Base-by-base conservation (phyloP, 169 alveolate genomes). In the Fabrea salina region DNA sequence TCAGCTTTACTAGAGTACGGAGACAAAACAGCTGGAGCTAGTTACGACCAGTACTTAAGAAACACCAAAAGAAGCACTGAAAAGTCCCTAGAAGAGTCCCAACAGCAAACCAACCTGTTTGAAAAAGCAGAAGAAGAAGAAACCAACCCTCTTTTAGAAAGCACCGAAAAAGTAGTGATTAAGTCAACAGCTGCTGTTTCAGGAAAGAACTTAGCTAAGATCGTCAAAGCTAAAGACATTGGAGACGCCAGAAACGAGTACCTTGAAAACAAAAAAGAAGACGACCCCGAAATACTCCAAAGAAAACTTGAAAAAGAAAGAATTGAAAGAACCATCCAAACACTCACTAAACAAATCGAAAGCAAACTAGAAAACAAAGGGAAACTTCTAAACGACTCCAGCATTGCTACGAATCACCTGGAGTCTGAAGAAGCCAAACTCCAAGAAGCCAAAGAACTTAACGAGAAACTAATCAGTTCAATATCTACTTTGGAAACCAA, bases 1-100 rank as follows among this genome's bases (percentile, higher is more conserved):
- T 30, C 85, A 5, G 85, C 88, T 5, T 74, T 86, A 7, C 57
- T 85, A 47, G 91, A 86, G 59, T 86, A 75, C 70, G 85, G 85
- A 71, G 91, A 86, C 57, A 35, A 44, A 0, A 67, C 82, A 8
- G 87, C 91, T 16, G 37, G 40, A 7, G 16, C 22, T 22, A 19
- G 66, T 27, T 70, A 70, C 49, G 30, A 70, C 22, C n/a, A 70
- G 2, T 64, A 32, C 54, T 19, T 64, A 40, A 64, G 41, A 51
- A 51, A 51, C 27, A 22, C 19, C 27, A 51, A 33, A 30, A 33
- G 27, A 51, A 51, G 37, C 25, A 51, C 59, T 1, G 27, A 51
- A 22, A 51, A 51, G 27, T 51, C 59, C 25, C 27, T 33, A 51
- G 27, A 30, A 51, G 59, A 22, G 8, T 51, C 59, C 5, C 39